These are phyloP conservation scores for Paragyromitra xinjiangensis DNA, from an alignment of 495 filamentous ascomycete genomes.

Conservation along the genomic window DNA sequence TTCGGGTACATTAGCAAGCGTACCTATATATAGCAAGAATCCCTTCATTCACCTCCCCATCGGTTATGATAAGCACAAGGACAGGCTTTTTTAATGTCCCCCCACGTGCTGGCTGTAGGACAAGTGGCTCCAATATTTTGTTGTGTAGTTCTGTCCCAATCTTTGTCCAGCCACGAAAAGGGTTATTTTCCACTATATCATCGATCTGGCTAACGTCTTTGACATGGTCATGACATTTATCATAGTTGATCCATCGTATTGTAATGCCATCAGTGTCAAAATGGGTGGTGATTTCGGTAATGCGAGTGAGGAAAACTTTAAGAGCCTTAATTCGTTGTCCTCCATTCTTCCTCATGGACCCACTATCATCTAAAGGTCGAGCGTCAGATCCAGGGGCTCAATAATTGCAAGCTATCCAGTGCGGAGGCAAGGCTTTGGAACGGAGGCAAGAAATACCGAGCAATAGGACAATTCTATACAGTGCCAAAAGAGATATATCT, in stretches of 20 bases:
- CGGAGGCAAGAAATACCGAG: too few relatives aligned
- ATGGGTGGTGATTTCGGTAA: background rate
- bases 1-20: too few relatives aligned
- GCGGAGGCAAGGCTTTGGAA: too few relatives aligned
- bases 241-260: slow-evolving; percentile 5
- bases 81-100: slow-evolving; percentile 17
- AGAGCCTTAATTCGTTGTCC: slow-evolving; percentile 6
- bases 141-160: slow-evolving; percentile 13
- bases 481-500: too few relatives aligned
- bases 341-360: background rate
- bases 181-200: background rate
- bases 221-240: background rate
- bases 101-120: background rate
- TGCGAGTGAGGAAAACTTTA: background rate
- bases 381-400: too few relatives aligned
- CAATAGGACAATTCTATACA: too few relatives aligned
- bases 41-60: slow-evolving; percentile 18
- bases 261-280: slow-evolving; percentile 7
- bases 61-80: slow-evolving; percentile 17
- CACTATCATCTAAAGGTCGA: slow-evolving; percentile 10
- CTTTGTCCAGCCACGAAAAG: slow-evolving; percentile 18
- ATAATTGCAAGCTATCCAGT: too few relatives aligned
- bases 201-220: background rate
- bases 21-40: too few relatives aligned
- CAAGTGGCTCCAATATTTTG: slow-evolving; percentile 23